phyloP scores from a whole-genome alignment of 176 grass and related monocot species.

The Triticum monococcum region DNA sequence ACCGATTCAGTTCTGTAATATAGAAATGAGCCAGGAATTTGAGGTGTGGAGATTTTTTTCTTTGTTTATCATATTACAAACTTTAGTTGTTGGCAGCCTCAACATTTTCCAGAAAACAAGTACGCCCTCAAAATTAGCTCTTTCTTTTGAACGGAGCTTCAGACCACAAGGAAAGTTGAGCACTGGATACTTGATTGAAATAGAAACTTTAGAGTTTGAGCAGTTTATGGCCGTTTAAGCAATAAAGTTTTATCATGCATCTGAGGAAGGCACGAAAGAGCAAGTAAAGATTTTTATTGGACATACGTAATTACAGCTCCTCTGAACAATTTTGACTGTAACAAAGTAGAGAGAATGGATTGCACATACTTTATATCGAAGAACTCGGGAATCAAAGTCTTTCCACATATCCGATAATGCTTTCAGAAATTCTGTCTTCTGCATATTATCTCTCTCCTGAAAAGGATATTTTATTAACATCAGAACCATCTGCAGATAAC shows the following conservation, averaged over 20 bases:
- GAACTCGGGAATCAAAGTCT: slow-evolving; percentile 90
- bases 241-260: neutral
- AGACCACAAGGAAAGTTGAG: neutral
- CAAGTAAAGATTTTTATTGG: slow-evolving; percentile 14
- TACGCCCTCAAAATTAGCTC: neutral
- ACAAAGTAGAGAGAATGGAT: slow-evolving; percentile 27
- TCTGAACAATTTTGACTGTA: neutral
- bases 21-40: neutral
- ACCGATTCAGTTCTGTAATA: neutral
- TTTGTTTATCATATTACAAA: slow-evolving; percentile 15
- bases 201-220: neutral
- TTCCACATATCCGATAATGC: slow-evolving; percentile 99
- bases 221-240: neutral
- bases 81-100: slow-evolving; percentile 3
- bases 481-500: slow-evolving; percentile 7
- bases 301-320: neutral
- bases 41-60: neutral
- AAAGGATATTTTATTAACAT: slow-evolving; percentile 28
- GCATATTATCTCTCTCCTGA: slow-evolving; percentile 99
- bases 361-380: slow-evolving; percentile 88
- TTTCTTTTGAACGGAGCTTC: slow-evolving; percentile 9
- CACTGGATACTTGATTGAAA: neutral
- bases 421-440: slow-evolving; percentile 99
- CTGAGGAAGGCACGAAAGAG: neutral
- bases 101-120: neutral